Evolutionary conservation across 768 basidiomycete genomes (phyloP), one percentile per base, ranked within the genome.

Genomic region (Mycena chlorophos): DNA sequence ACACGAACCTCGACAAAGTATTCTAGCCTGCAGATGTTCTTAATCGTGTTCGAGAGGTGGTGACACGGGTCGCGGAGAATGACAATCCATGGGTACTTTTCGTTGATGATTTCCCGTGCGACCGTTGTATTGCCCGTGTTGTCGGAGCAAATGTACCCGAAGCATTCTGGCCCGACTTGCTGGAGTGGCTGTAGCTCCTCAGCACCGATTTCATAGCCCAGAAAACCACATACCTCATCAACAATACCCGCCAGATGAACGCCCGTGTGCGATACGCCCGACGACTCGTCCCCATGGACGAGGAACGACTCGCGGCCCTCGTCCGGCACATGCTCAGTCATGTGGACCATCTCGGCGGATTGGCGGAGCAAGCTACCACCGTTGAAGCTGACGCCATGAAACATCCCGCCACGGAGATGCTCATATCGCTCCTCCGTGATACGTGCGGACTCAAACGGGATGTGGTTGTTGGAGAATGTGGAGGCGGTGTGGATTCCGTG

Each of bases 41-140:
- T 62, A 28, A 52, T 34, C 4, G 51, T 27, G 5, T 52, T 49
- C n/a, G 54, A 59, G 10, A 65, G 26, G 25, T 58, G 56, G 45
- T 67, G 65, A 23, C 60, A 64, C 0, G 61, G 54, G 42, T 67
- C 66, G 1, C 63, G 57, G 5, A 62, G 39, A 19, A 57, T 54
- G 16, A 65, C 27, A 23, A 66, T 56, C 42, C 52, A 62, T 1
- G 58, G 54, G 25, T 58, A 51, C 20, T 62, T 40, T 2, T 34
- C 39, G 2, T 37, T 27, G 17, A 63, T 23, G 1, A 48, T 5
- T n/a, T 58, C 42, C 4, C 65, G 45, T 5, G 57, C 58, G 0
- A 51, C 17, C 17, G 27, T 34, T 1, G 62, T 66, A 28, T 69
- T 69, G 3, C 65, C 63, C 5, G 67, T 66, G 40, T 59, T 66